Base-by-base conservation (phyloP, 108 stramenopile genomes). In the Bacterosira constricta region DNA sequence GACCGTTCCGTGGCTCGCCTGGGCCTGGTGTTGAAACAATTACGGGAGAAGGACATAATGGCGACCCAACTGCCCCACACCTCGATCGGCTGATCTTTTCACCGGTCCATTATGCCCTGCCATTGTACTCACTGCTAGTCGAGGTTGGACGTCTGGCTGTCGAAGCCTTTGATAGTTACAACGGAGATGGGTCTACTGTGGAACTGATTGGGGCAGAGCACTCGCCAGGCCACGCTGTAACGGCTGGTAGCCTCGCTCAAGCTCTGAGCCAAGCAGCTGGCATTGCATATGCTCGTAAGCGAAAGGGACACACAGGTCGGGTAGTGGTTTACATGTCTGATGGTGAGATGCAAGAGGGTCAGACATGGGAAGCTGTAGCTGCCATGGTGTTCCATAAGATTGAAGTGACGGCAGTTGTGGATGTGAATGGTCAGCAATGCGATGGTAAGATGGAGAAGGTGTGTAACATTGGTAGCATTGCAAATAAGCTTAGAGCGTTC, bases 401-500 rank as follows among this genome's bases (percentile, higher is more conserved):
- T 10, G 57, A 69, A 31, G 29, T 70, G 20, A 47, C 38, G 15
- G 57, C 47, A 1, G 69, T 70, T 4, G 69, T 70, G 6, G 58
- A 70, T 51, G 69, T 59, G 3, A 70, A 70, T 60, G 69, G 69
- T 25, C 69, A 70, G 47, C 69, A 70, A 23, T 70, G 69, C 35
- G 71, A 65, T 55, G 63, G 63, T 0, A 58, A 73, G 30, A 63
- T 73, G 71, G 52, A 63, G 36, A 49, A 64, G 7, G 63, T 55
- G 9, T 64, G 63, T 55, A 25, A 38, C 37, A 41, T 64, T 44
- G 71, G 62, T 25, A 63, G 55, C 38, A 50, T 73, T 21, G 51
- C 53, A 7, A 8, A 15, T 10, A 70, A 70, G 13, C 34, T 70
- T 0, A 6, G 47, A 51, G 45, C 47, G n/a, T 70, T 70, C 60